Base-by-base conservation (phyloP, 2,329 filamentous ascomycete species). In the Leptographium lundbergii region DNA sequence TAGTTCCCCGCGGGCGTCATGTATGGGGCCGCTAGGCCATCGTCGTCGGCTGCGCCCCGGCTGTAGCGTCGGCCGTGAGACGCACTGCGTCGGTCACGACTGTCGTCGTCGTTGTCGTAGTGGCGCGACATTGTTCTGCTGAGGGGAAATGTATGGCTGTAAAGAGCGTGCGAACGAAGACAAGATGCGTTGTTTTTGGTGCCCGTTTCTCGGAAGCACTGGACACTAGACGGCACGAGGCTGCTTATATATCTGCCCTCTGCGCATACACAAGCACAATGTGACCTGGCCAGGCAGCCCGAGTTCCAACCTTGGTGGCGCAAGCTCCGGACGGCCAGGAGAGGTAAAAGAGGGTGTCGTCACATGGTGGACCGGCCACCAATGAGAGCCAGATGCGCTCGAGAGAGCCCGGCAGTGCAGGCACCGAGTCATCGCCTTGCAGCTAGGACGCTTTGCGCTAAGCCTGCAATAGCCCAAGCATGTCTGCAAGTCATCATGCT, bases 1-100 rank as follows among this genome's bases (percentile, higher is more conserved):
- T 78, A 74, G 60, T 77, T 76, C 50, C 80, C 75, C 58, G 56
- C 58, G 1, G 54, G 29, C 11, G 61, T 59, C 58, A 59, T 60
- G 27, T 62, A 63, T 10, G 58, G n/a, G 39, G 59, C 48, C 6
- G 1, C 54, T 50, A 13, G 42, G 1, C 22, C 58, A 25, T 39
- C 56, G 45, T 54, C 52, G 3, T 36, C 57, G 7, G 58, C 56
- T 2, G 34, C 34, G 34, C 52, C 56, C 25, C 54, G 58, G 19
- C 58, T 53, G 56, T 25, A 55, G 22, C 29, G 57, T 9, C 48
- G 25, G 36, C 42, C 29, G 19, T 50, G 62, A 4, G 62, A 60
- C 2, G 57, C 59, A 45, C 59, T 57, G 17, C 69, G 59, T n/a
- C 50, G 59, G n/a, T 45, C 39, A 36, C 59, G 60, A 14, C 53